These are phyloP conservation scores for Citrus unshiu DNA, from an alignment of 345 rosid species.

Conservation along the genomic window DNA sequence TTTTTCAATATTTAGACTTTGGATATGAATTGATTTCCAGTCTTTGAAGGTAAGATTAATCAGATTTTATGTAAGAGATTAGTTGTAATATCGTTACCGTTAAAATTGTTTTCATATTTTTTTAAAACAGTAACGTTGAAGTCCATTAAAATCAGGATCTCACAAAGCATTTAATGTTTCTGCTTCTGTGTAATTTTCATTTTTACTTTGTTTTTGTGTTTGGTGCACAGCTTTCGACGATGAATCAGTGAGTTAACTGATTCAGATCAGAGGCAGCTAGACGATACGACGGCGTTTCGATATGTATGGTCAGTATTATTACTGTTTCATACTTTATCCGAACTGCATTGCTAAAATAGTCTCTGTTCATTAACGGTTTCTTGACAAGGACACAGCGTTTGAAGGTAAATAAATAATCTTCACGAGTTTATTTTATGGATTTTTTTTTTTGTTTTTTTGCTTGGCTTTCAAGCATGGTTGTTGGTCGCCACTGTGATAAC, in stretches of 20 bases:
- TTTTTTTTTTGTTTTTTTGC: slow-evolving; percentile 10
- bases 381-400: background rate
- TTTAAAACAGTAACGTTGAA: slow-evolving; percentile 10
- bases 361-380: slow-evolving; percentile 12
- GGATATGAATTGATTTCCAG: background rate
- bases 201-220: background rate
- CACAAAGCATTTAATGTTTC: background rate
- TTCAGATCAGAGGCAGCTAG: slow-evolving; percentile 28
- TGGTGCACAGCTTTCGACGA: slow-evolving; percentile 19
- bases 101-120: background rate
- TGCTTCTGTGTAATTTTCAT: background rate
- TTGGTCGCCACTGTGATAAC: slow-evolving; percentile 20
- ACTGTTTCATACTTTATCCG: background rate
- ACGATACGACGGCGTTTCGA: slow-evolving; percentile 18
- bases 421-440: background rate
- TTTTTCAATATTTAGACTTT: background rate
- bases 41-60: background rate
- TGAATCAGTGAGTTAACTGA: background rate
- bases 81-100: background rate
- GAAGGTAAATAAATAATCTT: background rate
- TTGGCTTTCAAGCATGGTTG: slow-evolving; percentile 66
- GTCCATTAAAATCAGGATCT: slow-evolving; percentile 15
- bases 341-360: slow-evolving; percentile 13
- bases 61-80: background rate
- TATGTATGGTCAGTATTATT: background rate